A percentile compares a stretch with the other conserved stretches of the same genome.
Evolutionary conservation across 2,329 filamentous ascomycete species (phyloP).

Genomic region (Pseudopithomyces chartarum): DNA sequence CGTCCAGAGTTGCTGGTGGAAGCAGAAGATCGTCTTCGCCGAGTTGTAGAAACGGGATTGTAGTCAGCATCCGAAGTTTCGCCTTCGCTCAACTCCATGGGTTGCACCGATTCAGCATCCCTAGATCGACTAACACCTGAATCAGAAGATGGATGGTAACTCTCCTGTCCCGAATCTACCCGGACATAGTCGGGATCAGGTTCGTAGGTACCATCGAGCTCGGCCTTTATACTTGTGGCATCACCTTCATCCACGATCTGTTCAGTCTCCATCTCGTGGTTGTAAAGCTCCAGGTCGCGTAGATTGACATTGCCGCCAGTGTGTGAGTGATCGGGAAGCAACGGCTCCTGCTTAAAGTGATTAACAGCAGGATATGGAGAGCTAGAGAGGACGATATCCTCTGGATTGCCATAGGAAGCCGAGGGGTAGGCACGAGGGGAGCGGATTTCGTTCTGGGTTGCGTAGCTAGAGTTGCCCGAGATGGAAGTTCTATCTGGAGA

Average conservation of each 20-base stretch:
- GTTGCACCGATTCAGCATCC: conserved; percentile 45
- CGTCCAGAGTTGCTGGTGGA: conserved; percentile 26
- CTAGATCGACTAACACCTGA: conserved; percentile 35
- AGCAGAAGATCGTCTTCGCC: conserved; percentile 32
- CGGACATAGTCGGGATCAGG: conserved; percentile 21
- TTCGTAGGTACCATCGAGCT: conserved; percentile 22
- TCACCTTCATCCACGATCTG: conserved; percentile 31
- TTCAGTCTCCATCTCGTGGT: conserved; percentile 30
- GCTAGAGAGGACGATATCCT: conserved; percentile 20
- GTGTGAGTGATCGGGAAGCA: conserved; percentile 13
- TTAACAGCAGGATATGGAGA: conserved; percentile 26
- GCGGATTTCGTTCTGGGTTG: conserved; percentile 34
- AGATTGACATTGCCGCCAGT: conserved; percentile 28
- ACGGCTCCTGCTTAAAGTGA: conserved; percentile 18
- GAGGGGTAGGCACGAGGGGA: conserved; percentile 28
- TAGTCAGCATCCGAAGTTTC: conserved; percentile 44
- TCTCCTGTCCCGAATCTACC: conserved; percentile 17
- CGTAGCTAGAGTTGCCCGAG: conserved; percentile 38
- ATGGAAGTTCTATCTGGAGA: conserved; percentile 42
- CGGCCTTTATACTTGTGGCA: conserved; percentile 24
- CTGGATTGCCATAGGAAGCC: conserved; percentile 24
- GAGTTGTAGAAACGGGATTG: conserved; percentile 29
- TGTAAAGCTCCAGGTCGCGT: conserved; percentile 38
- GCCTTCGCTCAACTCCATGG: conserved; percentile 33
- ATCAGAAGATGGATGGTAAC: conserved; percentile 27